Evolutionary conservation across 805 yeast genomes (phyloP).

Genomic region (Starmera quercuum): DNA sequence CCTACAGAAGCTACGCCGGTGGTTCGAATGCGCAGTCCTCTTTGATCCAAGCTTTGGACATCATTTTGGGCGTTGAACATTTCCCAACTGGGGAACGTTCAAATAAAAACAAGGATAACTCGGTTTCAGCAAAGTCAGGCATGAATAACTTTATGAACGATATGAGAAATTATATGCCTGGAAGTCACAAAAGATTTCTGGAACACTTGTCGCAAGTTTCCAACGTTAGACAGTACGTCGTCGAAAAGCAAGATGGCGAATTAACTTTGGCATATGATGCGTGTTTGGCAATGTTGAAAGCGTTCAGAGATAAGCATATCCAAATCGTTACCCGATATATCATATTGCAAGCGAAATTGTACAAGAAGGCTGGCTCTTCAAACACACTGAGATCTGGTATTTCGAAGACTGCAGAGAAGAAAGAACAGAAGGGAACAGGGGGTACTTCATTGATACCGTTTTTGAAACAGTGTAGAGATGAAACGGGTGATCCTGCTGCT

Average conservation of each 20-base stretch:
- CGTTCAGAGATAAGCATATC: slow-evolving; percentile 87
- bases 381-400: slow-evolving; percentile 60
- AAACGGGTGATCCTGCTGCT: slow-evolving; percentile 90
- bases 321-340: slow-evolving; percentile 88
- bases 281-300: slow-evolving; percentile 78
- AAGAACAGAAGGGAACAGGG: slow-evolving; percentile 79
- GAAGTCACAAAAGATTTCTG: slow-evolving; percentile 71
- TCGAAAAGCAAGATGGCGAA: slow-evolving; percentile 39
- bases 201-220: slow-evolving; percentile 49
- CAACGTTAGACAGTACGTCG: slow-evolving; percentile 58
- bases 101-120: slow-evolving; percentile 16
- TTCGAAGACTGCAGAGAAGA: slow-evolving; percentile 38
- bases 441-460: slow-evolving; percentile 90
- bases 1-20: slow-evolving; percentile 61
- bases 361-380: slow-evolving; percentile 42
- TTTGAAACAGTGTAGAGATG: slow-evolving; percentile 92
- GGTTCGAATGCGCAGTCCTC: slow-evolving; percentile 95
- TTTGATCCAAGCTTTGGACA: slow-evolving; percentile 78
- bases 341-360: slow-evolving; percentile 65
- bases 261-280: slow-evolving; percentile 76
- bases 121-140: slow-evolving; percentile 22
- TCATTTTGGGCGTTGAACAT: slow-evolving; percentile 69
- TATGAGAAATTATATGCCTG: slow-evolving; percentile 90
- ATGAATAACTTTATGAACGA: slow-evolving; percentile 58
- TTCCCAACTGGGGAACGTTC: slow-evolving; percentile 63